Evolutionary conservation across 108 stramenopile genomes (phyloP).

Genomic region (Nitzschia putrida): DNA sequence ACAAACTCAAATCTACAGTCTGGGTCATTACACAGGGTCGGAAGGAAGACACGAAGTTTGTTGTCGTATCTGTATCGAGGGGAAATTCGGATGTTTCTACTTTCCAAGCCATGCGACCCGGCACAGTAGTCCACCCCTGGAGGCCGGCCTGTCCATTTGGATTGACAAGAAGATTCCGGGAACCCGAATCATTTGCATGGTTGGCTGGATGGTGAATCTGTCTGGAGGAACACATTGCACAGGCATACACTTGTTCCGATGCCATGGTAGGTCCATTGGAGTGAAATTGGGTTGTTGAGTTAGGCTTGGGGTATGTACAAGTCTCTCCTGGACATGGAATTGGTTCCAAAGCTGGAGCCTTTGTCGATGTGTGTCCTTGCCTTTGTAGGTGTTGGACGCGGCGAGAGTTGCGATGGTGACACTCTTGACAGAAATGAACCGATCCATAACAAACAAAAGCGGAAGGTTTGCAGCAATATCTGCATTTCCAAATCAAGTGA

Average conservation of each 20-base stretch:
- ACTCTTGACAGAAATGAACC: constrained; percentile 63
- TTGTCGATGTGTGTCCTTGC: constrained; percentile 3
- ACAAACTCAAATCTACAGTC: constrained; percentile 23
- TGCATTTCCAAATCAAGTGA: constrained; percentile 66
- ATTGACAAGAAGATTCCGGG: constrained; percentile 66
- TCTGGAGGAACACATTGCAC: constrained; percentile 36
- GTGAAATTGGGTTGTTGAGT: constrained; percentile 27
- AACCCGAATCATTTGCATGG: constrained; percentile 33
- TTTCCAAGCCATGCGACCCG: constrained; percentile 31
- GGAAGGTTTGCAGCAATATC: constrained; percentile 67
- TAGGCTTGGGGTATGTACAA: constrained; percentile 60
- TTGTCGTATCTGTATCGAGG: constrained; percentile 36
- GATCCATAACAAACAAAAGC: constrained; percentile 62
- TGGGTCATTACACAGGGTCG: constrained; percentile 56
- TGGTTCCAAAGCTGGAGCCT: constrained; percentile 29
- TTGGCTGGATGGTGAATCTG: not conserved
- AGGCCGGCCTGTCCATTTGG: constrained; percentile 51
- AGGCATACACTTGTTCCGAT: constrained; percentile 69
- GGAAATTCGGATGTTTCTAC: constrained; percentile 47
- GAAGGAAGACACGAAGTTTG: constrained; percentile 64
- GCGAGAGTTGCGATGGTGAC: constrained; percentile 59
- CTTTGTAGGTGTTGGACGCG: constrained; percentile 29
- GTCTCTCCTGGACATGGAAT: constrained; percentile 50
- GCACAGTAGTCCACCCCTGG: constrained; percentile 40
- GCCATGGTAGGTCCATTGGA: constrained; percentile 51